phyloP scores from a whole-genome alignment of 345 rosid genomes.

The Mangifera indica region DNA sequence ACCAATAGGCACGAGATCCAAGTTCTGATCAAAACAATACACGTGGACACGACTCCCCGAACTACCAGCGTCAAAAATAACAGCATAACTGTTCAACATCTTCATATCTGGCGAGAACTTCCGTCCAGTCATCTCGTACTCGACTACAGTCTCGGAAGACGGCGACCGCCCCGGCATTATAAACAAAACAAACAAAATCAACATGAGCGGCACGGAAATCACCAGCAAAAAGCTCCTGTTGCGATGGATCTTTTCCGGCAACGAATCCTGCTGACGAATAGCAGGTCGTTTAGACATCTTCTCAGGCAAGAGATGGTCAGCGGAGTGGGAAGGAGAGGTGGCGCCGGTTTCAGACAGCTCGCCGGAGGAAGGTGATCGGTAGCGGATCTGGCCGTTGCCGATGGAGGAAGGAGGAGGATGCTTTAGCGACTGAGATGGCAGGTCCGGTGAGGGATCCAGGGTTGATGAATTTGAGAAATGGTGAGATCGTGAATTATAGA shows the following conservation, averaged over 20 bases:
- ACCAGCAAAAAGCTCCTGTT: conserved; percentile 60
- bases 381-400: conserved; percentile 90
- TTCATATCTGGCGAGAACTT: conserved; percentile 43
- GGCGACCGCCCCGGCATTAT: conserved; percentile 54
- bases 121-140: conserved; percentile 43
- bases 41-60: conserved; percentile 98
- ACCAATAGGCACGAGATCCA: conserved; percentile 92
- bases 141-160: conserved; percentile 37
- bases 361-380: conserved; percentile 71
- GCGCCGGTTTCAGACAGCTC: conserved; percentile 48
- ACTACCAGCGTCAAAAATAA: conserved; percentile 92
- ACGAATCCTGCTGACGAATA: conserved; percentile 46
- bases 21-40: conserved; percentile 75
- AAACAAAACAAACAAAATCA: conserved; percentile 57
- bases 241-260: conserved; percentile 77
- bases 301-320: conserved; percentile 36
- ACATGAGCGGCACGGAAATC: conserved; percentile 62
- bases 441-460: conserved; percentile 82
- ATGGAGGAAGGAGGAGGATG: conserved; percentile 43
- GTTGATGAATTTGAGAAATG: neutral
- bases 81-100: conserved; percentile 56
- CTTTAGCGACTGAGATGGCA: conserved; percentile 61
- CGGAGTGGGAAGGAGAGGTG: conserved; percentile 26
- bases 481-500: neutral
- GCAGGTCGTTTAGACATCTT: conserved; percentile 60